Conservation (phyloP, 371 early-diverging fungal genomes). For the Mortierella sp. region DNA sequence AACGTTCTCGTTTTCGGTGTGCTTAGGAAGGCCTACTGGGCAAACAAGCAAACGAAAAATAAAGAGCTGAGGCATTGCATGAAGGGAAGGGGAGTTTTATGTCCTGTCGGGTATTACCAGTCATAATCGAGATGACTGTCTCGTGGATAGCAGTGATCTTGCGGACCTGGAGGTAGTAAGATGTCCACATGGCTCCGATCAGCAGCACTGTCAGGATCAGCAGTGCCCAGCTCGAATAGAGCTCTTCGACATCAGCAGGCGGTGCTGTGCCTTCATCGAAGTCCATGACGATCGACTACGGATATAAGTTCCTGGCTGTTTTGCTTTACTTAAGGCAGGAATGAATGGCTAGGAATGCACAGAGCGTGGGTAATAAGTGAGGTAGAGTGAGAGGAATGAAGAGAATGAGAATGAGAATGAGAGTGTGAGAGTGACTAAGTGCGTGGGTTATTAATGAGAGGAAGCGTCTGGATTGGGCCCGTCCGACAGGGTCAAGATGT, state of each 20-base stretch:
- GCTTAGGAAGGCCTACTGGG: too few relatives aligned
- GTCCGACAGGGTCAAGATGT: too few relatives aligned
- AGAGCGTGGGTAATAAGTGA: too few relatives aligned
- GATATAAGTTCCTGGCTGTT: too few relatives aligned
- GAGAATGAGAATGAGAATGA: background rate
- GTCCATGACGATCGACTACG: background rate
- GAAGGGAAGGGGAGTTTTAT: too few relatives aligned
- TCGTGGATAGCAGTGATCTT: conserved; percentile 92
- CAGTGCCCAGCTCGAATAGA: conserved; percentile 85
- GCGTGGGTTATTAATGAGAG: too few relatives aligned
- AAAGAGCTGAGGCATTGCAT: too few relatives aligned
- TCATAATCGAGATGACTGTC: conserved; percentile 91
- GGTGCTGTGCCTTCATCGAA: conserved; percentile 25
- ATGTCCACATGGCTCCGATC: conserved; percentile 84
- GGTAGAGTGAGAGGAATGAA: background rate
- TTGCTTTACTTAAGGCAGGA: background rate
- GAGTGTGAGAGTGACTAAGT: background rate
- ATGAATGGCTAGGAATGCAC: background rate
- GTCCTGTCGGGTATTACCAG: conserved; percentile 77
- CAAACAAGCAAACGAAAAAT: too few relatives aligned
- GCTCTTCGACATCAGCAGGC: conserved; percentile 74
- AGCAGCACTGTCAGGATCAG: conserved; percentile 87
- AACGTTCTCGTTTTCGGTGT: too few relatives aligned
- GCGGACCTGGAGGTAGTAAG: conserved; percentile 86
- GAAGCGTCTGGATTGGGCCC: background rate